phyloP scores from a whole-genome alignment of 305 asterid species.

The Withania somnifera region DNA sequence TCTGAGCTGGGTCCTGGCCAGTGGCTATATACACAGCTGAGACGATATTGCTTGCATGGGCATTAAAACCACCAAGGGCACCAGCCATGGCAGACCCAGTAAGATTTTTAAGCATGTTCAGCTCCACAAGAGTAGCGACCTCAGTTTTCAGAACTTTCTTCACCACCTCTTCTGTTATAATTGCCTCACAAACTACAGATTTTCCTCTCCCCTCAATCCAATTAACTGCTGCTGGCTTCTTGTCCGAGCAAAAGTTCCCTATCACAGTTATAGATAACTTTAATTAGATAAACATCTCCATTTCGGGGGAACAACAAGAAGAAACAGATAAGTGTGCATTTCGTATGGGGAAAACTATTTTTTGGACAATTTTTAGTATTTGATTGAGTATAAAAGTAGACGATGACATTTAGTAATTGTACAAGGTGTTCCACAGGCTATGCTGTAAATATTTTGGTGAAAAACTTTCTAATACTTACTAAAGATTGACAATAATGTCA shows the following conservation, averaged over 20 bases:
- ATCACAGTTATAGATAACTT: background rate
- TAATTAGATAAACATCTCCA: background rate
- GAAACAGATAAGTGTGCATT: background rate
- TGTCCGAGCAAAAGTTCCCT: slow-evolving; percentile 13
- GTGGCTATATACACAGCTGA: slow-evolving; percentile 11
- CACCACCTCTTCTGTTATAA: slow-evolving; percentile 10
- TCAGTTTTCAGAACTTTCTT: slow-evolving; percentile 8
- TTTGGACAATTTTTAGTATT: background rate
- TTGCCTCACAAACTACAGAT: slow-evolving; percentile 12
- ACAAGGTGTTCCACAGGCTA: background rate
- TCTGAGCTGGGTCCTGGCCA: slow-evolving; percentile 13
- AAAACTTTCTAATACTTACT: background rate
- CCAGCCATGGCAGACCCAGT: slow-evolving; percentile 14
- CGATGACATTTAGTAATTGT: background rate
- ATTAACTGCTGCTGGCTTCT: slow-evolving; percentile 12
- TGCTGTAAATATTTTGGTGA: background rate
- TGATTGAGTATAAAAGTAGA: no score
- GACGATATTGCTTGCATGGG: slow-evolving; percentile 10
- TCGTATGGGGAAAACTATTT: background rate
- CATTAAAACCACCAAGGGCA: slow-evolving; percentile 10
- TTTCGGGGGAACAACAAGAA: background rate
- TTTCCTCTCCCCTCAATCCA: slow-evolving; percentile 13
- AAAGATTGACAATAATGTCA: background rate
- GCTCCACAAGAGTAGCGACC: slow-evolving; percentile 12
- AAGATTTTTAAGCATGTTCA: slow-evolving; percentile 11